Base-by-base conservation (phyloP, 2,329 filamentous ascomycete genomes). In the Colletotrichum sp. region DNA sequence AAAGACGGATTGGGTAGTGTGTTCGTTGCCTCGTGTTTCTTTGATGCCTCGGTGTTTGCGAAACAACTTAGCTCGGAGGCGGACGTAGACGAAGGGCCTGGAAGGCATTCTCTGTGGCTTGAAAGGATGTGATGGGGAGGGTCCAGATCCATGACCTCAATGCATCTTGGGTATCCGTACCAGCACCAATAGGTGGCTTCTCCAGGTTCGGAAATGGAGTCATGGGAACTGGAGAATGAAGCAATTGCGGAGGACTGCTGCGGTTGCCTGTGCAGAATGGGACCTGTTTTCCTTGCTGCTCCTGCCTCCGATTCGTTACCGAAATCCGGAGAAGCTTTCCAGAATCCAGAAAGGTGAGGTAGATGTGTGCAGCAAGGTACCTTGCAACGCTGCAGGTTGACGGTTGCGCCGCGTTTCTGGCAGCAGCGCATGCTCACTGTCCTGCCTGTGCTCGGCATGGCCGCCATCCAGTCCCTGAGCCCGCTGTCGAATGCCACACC, bases 11-110 rank as follows among this genome's bases (percentile, higher is more conserved):
- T 24, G 15, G n/a, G 28, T 52, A 66, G 63, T 28, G 24, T 66
- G 1, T 60, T 39, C 39, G 36, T 62, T 32, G 55, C 64, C 69
- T 67, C 69, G 69, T 75, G 62, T 64, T 59, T 39, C 39, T 30
- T 68, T 68, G 22, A 44, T 55, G 55, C 68, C 69, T 75, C 73
- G 73, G 73, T 64, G 28, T 36, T 24, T 36, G 44, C 69, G 73
- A 75, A 34, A 72, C 69, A 64, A 52, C 44, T 52, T 52, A 32
- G 8, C 16, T 64, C 44, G 15, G 6, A 64, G 39, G 26, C 26
- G 70, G 36, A 36, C 44, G 22, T 7, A 22, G 57, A 16, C n/a
- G 32, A 62, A 15, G 52, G n/a, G 22, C 22, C 30, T 36, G 16
- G 66, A 59, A 34, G 36, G n/a, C 13, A 36, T 44, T 7, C 52